phyloP scores from a whole-genome alignment of 2,329 filamentous ascomycete species.

The Sarocladiaceae sp. region DNA sequence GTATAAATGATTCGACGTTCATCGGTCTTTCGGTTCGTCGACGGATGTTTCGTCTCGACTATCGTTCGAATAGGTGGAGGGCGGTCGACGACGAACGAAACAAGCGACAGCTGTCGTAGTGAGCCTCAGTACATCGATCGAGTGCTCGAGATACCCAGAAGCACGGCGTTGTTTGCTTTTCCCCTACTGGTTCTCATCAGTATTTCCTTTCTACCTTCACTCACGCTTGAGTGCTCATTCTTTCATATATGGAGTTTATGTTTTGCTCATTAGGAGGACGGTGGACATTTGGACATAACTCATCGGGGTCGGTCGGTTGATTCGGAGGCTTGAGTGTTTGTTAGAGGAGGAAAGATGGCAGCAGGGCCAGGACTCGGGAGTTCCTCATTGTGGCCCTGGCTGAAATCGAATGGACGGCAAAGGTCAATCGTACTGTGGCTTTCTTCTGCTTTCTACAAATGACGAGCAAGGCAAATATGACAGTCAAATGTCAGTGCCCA shows the following conservation, averaged over 20 bases:
- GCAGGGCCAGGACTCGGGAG: not conserved
- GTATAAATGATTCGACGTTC: not conserved
- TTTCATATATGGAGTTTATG: not conserved
- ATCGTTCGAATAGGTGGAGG: too few relatives aligned
- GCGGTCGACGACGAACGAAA: too few relatives aligned
- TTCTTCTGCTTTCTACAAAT: not conserved
- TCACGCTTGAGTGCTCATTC: not conserved
- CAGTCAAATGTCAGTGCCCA: too few relatives aligned
- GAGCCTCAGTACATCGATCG: constrained; percentile 6
- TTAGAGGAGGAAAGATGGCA: not conserved
- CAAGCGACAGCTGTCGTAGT: not conserved
- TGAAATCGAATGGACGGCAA: too few relatives aligned
- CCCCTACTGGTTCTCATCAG: not conserved
- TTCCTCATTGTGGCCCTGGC: not conserved
- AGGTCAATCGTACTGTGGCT: not conserved
- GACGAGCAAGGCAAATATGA: too few relatives aligned
- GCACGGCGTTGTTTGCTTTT: constrained; percentile 10
- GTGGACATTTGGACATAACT: not conserved
- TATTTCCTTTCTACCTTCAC: not conserved
- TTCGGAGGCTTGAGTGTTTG: not conserved
- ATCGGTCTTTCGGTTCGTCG: not conserved
- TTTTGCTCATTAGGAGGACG: not conserved
- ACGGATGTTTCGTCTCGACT: too few relatives aligned
- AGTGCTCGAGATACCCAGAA: constrained; percentile 12
- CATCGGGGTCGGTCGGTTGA: not conserved